These are phyloP conservation scores for Exophiala xenobiotica DNA, from an alignment of 2,329 filamentous ascomycete species.

Conservation along the genomic window DNA sequence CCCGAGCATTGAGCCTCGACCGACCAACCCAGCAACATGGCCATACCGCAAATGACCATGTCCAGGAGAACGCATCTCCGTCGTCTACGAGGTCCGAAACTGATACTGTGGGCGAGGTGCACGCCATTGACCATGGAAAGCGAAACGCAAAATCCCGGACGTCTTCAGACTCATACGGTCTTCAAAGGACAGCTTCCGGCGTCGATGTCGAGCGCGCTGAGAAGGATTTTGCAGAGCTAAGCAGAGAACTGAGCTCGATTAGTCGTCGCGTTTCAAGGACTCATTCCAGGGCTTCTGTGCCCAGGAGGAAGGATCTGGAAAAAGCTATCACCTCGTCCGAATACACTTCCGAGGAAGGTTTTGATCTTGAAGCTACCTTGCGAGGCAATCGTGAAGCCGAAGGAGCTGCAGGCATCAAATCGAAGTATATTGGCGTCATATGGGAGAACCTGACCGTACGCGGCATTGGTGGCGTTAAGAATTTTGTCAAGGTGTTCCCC, in stretches of 20 bases:
- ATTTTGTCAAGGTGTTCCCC: slow-evolving; percentile 72
- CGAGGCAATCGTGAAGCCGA: slow-evolving; percentile 71
- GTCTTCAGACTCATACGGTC: slow-evolving; percentile 34
- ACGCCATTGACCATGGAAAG: slow-evolving; percentile 11
- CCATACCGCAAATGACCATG: slow-evolving; percentile 7
- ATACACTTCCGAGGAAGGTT: slow-evolving; percentile 56
- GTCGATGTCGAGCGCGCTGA: slow-evolving; percentile 49
- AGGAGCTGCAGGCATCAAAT: slow-evolving; percentile 72
- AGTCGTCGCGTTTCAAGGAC: slow-evolving; percentile 39
- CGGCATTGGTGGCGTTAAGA: slow-evolving; percentile 71
- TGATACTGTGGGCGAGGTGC: slow-evolving; percentile 1
- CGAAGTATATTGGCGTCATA: slow-evolving; percentile 74
- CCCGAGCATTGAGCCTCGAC: slow-evolving; percentile 19
- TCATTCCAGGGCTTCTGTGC: slow-evolving; percentile 33
- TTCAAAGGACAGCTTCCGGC: slow-evolving; percentile 38
- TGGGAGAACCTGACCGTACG: slow-evolving; percentile 77
- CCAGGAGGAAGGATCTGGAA: slow-evolving; percentile 54
- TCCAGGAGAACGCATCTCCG: not conserved
- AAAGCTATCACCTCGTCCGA: slow-evolving; percentile 49
- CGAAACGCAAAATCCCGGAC: slow-evolving; percentile 11
- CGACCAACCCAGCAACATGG: slow-evolving; percentile 22
- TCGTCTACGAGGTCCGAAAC: slow-evolving; percentile 3
- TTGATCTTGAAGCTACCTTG: slow-evolving; percentile 73
- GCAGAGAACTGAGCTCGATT: slow-evolving; percentile 40
- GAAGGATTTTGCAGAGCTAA: slow-evolving; percentile 44